These are phyloP conservation scores for Aspergillus nanangensis DNA, from an alignment of 495 filamentous ascomycete species.

Conservation along the genomic window DNA sequence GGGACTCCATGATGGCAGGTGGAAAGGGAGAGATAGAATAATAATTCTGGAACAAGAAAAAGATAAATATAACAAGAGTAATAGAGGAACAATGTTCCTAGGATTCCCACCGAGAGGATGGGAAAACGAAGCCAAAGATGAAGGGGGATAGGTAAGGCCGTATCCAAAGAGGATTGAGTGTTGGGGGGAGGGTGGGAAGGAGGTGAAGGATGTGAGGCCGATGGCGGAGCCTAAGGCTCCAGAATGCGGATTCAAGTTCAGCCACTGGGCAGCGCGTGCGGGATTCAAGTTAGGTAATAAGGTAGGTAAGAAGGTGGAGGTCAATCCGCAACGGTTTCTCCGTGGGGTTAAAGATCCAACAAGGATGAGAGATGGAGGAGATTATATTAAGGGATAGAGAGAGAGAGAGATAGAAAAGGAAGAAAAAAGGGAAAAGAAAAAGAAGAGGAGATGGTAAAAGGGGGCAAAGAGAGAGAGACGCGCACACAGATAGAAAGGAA, in stretches of 20 bases:
- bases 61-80: constrained; percentile 8
- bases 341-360: constrained; percentile 12
- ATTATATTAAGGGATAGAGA: constrained; percentile 11
- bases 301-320: too few species aligned
- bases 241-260: constrained; percentile 17
- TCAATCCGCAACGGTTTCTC: neutral
- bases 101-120: constrained; percentile 10
- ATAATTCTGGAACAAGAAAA: constrained; percentile 3
- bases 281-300: constrained; percentile 17
- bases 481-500: neutral
- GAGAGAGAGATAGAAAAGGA: constrained; percentile 2
- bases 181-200: constrained; percentile 15
- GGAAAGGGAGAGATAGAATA: constrained; percentile 8
- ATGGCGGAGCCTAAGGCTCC: constrained; percentile 24
- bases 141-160: constrained; percentile 1
- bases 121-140: neutral
- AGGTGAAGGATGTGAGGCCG: constrained; percentile 20
- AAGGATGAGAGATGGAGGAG: constrained; percentile 7
- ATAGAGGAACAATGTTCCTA: constrained; percentile 6
- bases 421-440: neutral
- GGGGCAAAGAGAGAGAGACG: neutral
- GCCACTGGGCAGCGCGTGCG: constrained; percentile 14
- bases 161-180: constrained; percentile 1
- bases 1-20: constrained; percentile 33
- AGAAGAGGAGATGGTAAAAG: neutral